These are phyloP conservation scores for Groenewaldozyma sp. DNA, from an alignment of 1,139 yeast species.

Conservation along the genomic window DNA sequence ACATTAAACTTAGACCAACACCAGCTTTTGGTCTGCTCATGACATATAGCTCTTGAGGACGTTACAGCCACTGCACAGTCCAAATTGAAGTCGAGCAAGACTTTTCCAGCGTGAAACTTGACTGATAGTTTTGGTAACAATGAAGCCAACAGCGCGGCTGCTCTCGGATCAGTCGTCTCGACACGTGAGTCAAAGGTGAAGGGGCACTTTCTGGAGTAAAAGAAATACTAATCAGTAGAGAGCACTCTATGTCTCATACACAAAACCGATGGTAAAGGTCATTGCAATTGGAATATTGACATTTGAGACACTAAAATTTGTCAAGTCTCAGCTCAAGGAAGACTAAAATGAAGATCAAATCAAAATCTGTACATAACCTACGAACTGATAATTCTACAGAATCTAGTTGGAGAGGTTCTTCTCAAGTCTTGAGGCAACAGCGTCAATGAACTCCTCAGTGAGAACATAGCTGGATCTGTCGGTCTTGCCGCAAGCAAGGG, in stretches of 20 bases:
- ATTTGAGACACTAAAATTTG: neutral
- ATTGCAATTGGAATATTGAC: neutral
- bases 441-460: slow-evolving; percentile 84
- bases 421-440: slow-evolving; percentile 50
- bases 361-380: too few species aligned
- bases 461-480: slow-evolving; percentile 65
- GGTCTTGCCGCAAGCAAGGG: slow-evolving; percentile 78
- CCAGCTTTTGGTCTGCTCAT: too few species aligned
- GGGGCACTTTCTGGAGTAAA: too few species aligned
- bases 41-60: too few species aligned
- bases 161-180: neutral
- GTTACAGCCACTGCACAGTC: too few species aligned
- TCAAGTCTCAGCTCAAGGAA: neutral
- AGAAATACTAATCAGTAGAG: neutral
- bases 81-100: too few species aligned
- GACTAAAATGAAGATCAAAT: too few species aligned
- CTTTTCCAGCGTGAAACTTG: too few species aligned
- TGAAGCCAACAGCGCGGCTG: neutral
- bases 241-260: slow-evolving; percentile 1
- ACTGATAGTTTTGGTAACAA: neutral
- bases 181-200: neutral
- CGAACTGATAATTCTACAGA: neutral
- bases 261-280: neutral
- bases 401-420: slow-evolving; percentile 12
- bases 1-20: too few species aligned